Percentiles rank a stretch among this genome's conserved stretches.
Conservation (phyloP, 257 asterid species). For the Solanum chmielewskii region DNA sequence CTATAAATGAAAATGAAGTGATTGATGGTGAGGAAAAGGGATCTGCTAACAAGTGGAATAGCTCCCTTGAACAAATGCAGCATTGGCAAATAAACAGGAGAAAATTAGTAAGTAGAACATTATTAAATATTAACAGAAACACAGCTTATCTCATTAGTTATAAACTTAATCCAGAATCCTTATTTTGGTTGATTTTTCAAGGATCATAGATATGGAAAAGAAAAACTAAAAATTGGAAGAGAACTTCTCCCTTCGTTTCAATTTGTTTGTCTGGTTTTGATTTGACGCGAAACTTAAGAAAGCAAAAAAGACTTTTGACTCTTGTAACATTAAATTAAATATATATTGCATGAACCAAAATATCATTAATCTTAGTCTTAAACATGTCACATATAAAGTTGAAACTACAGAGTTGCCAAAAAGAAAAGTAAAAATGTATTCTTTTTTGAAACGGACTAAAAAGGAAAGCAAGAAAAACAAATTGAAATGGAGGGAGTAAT, state of each 20-base stretch:
- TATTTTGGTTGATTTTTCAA: background rate
- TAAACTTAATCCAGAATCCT: background rate
- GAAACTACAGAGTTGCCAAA: background rate
- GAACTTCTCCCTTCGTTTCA: background rate
- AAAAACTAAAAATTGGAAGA: background rate
- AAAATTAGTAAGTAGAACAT: conserved; percentile 50
- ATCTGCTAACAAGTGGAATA: conserved; percentile 62
- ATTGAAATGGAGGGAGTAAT: background rate
- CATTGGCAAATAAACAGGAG: conserved; percentile 90
- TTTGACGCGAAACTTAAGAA: background rate
- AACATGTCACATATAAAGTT: background rate
- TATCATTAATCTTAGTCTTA: background rate
- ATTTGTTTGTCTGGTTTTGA: background rate
- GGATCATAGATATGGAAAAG: background rate
- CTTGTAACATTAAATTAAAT: background rate
- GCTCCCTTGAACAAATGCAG: conserved; percentile 77
- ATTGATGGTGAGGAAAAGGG: conserved; percentile 52
- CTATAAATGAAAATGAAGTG: conserved; percentile 61
- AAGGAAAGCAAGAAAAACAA: background rate
- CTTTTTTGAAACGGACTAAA: background rate
- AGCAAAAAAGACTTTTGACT: background rate
- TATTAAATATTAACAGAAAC: background rate
- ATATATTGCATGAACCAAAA: background rate
- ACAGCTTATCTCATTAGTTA: background rate
- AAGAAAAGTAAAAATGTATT: background rate